These are phyloP conservation scores for Pythium monospermum DNA, from an alignment of 352 stramenopile species.

Conservation along the genomic window DNA sequence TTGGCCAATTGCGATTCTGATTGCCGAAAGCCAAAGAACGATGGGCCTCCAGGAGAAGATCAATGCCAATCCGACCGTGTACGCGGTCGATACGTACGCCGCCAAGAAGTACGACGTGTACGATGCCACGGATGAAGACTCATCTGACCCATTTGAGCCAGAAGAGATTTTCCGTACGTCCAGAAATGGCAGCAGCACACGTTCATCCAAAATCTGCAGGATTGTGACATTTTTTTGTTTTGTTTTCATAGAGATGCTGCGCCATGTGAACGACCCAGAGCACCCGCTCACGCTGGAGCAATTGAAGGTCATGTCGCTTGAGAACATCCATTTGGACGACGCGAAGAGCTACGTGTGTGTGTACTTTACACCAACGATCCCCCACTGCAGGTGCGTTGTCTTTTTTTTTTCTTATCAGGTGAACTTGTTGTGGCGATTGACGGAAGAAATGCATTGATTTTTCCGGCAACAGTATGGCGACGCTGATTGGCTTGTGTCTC, in stretches of 20 bases:
- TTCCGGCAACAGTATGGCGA: too few species aligned
- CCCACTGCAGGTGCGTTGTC: conserved; percentile 97
- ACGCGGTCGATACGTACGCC: conserved; percentile 54
- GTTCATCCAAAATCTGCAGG: not conserved
- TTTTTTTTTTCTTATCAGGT: too few species aligned
- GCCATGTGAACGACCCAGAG: conserved; percentile 92
- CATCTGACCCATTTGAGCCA: conserved; percentile 71
- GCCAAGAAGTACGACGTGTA: conserved; percentile 64
- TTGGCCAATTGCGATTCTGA: too few species aligned
- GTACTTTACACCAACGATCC: conserved; percentile 94
- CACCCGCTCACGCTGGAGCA: conserved; percentile 92
- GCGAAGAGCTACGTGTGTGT: conserved; percentile 69
- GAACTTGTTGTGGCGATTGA: too few species aligned
- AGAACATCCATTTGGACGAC: conserved; percentile 89
- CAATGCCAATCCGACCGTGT: conserved; percentile 86
- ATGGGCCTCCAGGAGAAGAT: conserved; percentile 82
- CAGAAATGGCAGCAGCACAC: not conserved
- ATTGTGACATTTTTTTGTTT: not conserved
- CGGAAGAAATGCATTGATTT: too few species aligned
- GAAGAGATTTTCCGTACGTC: conserved; percentile 83
- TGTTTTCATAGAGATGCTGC: conserved; percentile 59
- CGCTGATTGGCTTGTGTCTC: conserved; percentile 94
- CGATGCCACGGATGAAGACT: conserved; percentile 53
- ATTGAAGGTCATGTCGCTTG: conserved; percentile 89
- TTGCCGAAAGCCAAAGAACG: too few species aligned